phyloP scores from a whole-genome alignment of 208 protist genomes.

The Zelonia costaricensis region DNA sequence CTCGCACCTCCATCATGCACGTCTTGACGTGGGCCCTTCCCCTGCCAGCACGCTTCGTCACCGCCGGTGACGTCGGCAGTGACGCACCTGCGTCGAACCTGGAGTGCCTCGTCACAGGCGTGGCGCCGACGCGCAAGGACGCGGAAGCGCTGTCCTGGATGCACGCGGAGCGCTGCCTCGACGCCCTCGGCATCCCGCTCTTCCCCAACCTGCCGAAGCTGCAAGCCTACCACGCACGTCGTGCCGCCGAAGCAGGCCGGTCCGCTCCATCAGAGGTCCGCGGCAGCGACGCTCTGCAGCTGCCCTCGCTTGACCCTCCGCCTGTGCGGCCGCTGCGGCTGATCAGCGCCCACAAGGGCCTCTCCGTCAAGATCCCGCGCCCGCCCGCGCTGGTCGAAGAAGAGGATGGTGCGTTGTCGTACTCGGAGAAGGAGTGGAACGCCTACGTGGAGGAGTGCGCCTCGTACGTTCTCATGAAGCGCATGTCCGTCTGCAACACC shows the following conservation, averaged over 20 bases:
- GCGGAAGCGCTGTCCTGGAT: conserved; percentile 89
- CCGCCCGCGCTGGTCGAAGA: not conserved
- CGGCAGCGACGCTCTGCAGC: not conserved
- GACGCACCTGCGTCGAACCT: not conserved
- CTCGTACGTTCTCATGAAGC: conserved; percentile 52
- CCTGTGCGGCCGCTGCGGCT: conserved; percentile 20
- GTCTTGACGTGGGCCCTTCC: conserved; percentile 46
- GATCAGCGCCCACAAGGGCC: not conserved
- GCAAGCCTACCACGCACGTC: conserved; percentile 69
- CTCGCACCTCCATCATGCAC: conserved; percentile 45
- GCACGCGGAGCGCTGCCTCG: conserved; percentile 87
- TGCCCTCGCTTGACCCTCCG: not conserved
- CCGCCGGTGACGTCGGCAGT: not conserved
- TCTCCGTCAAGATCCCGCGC: no score
- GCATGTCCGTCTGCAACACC: conserved; percentile 41
- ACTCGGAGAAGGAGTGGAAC: conserved; percentile 36
- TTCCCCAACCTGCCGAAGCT: conserved; percentile 84
- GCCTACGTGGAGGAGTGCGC: conserved; percentile 67
- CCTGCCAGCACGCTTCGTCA: conserved; percentile 29
- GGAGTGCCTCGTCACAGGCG: conserved; percentile 42
- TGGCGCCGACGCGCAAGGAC: conserved; percentile 75
- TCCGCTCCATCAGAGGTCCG: conserved; percentile 34
- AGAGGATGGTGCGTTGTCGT: not conserved
- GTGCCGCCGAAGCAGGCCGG: conserved; percentile 43
- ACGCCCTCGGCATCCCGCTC: conserved; percentile 64